These are phyloP conservation scores for Bertia moriformis DNA, from an alignment of 2,329 filamentous ascomycete genomes.

Conservation along the genomic window DNA sequence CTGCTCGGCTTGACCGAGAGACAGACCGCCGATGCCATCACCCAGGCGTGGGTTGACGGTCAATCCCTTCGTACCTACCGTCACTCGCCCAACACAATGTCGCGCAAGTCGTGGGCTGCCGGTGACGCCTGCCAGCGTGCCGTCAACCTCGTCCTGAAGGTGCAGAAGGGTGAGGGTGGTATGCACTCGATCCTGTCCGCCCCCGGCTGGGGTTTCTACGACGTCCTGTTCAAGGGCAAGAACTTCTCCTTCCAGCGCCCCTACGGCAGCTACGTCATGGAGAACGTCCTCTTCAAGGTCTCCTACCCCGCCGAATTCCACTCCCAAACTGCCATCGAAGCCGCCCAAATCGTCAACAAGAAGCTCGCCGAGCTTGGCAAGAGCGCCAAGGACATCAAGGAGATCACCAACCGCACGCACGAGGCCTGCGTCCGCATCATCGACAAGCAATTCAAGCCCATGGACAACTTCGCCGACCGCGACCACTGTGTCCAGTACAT, in stretches of 20 bases:
- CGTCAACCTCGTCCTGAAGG: slow-evolving; percentile 81
- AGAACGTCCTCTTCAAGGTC: slow-evolving; percentile 99
- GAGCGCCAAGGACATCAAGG: slow-evolving; percentile 84
- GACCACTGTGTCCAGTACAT: slow-evolving; percentile 99
- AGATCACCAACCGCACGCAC: slow-evolving; percentile 86
- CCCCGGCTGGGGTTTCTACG: slow-evolving; percentile 95
- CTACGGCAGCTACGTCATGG: slow-evolving; percentile 98
- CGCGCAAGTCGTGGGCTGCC: slow-evolving; percentile 95
- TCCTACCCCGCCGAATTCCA: slow-evolving; percentile 98
- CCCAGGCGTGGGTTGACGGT: slow-evolving; percentile 94
- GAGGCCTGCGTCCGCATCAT: slow-evolving; percentile 98
- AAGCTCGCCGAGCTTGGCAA: slow-evolving; percentile 75
- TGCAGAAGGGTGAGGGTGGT: slow-evolving; percentile 79
- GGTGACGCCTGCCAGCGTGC: slow-evolving; percentile 94
- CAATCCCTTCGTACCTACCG: slow-evolving; percentile 93
- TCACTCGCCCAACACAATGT: slow-evolving; percentile 98
- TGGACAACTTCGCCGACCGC: slow-evolving; percentile 99
- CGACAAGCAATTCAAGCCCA: slow-evolving; percentile 99
- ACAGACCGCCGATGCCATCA: slow-evolving; percentile 84
- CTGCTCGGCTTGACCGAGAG: slow-evolving; percentile 17
- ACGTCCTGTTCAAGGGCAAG: slow-evolving; percentile 90
- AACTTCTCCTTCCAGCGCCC: slow-evolving; percentile 91
- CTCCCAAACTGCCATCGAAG: slow-evolving; percentile 95
- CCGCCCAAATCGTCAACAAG: slow-evolving; percentile 74
- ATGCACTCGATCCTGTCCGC: slow-evolving; percentile 86